Conservation (phyloP, 306 rosid species). For the Quercus agrifolia region DNA sequence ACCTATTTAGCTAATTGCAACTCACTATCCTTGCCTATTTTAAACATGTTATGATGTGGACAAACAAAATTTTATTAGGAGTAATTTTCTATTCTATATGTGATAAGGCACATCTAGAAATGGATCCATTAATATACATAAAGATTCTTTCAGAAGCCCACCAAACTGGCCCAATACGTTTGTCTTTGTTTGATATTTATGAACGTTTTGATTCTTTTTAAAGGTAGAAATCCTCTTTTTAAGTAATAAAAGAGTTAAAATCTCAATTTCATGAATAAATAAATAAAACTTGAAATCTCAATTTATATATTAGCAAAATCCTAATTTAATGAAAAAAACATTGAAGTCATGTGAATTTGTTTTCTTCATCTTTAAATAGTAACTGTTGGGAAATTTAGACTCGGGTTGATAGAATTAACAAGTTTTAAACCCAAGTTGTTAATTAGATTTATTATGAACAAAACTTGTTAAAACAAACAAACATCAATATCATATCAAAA, state of each 20-base stretch:
- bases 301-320: no score
- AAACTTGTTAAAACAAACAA: no score
- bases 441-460: no score
- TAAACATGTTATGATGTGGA: background rate
- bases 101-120: background rate
- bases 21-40: no score
- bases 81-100: background rate
- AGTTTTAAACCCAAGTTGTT: no score
- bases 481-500: no score
- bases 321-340: no score
- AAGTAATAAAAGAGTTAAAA: background rate
- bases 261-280: no score
- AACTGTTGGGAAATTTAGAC: background rate
- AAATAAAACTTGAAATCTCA: no score
- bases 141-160: background rate
- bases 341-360: background rate
- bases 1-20: no score
- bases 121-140: background rate
- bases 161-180: background rate
- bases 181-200: background rate
- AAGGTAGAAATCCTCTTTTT: background rate
- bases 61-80: background rate
- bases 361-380: background rate
- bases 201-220: background rate
- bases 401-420: no score